Evolutionary conservation across 2,329 filamentous ascomycete genomes (phyloP).

Genomic region (Aspergillus sp.): DNA sequence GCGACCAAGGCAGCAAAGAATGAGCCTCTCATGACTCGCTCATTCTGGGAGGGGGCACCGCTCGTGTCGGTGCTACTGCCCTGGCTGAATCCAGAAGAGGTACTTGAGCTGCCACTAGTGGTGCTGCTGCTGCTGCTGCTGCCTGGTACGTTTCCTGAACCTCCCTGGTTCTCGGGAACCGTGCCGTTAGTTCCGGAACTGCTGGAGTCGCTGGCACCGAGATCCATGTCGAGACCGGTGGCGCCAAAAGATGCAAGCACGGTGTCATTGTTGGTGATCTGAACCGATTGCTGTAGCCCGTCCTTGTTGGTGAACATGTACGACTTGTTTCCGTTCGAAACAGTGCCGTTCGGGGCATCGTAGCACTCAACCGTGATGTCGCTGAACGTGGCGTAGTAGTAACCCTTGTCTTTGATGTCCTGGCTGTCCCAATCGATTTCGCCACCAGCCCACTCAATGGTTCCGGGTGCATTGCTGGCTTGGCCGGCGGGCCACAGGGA

Average conservation of each 20-base stretch:
- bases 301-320: constrained; percentile 72
- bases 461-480: constrained; percentile 75
- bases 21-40: constrained; percentile 47
- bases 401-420: constrained; percentile 80
- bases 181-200: constrained; percentile 23
- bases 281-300: constrained; percentile 75
- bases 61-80: constrained; percentile 22
- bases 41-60: constrained; percentile 38
- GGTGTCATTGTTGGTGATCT: constrained; percentile 73
- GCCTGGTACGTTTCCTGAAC: constrained; percentile 32
- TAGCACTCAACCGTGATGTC: constrained; percentile 86
- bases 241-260: constrained; percentile 76
- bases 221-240: constrained; percentile 73
- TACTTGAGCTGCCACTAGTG: constrained; percentile 24
- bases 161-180: constrained; percentile 37
- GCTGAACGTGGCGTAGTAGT: constrained; percentile 81
- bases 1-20: constrained; percentile 52
- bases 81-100: constrained; percentile 36
- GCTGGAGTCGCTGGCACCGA: constrained; percentile 21
- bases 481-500: constrained; percentile 95
- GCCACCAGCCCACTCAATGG: constrained; percentile 89
- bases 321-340: constrained; percentile 60
- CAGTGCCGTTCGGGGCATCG: constrained; percentile 72
- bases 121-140: constrained; percentile 19
- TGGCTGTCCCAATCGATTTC: constrained; percentile 80